These are phyloP conservation scores for Cordyceps fumosorosea DNA, from an alignment of 2,329 filamentous ascomycete species.

Conservation along the genomic window DNA sequence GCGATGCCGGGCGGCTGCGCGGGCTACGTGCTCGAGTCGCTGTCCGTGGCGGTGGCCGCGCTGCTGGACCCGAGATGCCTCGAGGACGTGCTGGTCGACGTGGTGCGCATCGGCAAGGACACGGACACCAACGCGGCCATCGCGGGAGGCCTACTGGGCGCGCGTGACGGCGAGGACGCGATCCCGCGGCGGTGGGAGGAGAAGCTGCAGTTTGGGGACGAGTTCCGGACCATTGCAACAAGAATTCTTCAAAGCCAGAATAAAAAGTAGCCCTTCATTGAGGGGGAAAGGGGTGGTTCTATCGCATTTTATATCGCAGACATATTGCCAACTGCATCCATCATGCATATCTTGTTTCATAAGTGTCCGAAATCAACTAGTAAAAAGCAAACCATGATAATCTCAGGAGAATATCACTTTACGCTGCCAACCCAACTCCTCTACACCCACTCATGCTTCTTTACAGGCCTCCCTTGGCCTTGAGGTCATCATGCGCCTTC, in stretches of 20 bases:
- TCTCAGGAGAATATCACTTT: background rate
- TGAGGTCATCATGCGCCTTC: conserved; percentile 64
- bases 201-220: conserved; percentile 32
- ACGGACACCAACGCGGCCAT: conserved; percentile 42
- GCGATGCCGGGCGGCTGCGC: conserved; percentile 24
- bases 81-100: conserved; percentile 39
- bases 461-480: conserved; percentile 25
- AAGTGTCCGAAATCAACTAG: background rate
- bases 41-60: conserved; percentile 35
- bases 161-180: conserved; percentile 34
- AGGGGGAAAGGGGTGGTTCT: background rate
- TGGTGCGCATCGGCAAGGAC: conserved; percentile 38
- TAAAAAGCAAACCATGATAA: background rate
- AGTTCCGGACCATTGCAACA: conserved; percentile 24
- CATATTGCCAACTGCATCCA: background rate
- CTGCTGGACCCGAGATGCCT: conserved; percentile 32
- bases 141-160: conserved; percentile 39
- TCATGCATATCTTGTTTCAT: background rate
- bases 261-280: background rate
- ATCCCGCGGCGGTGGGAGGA: conserved; percentile 36
- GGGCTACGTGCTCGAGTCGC: conserved; percentile 38
- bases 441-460: conserved; percentile 11
- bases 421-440: conserved; percentile 9
- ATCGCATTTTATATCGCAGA: background rate
- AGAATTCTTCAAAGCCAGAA: background rate